phyloP scores from a whole-genome alignment of 140 eudicot genomes.

The Flaveria floridana region DNA sequence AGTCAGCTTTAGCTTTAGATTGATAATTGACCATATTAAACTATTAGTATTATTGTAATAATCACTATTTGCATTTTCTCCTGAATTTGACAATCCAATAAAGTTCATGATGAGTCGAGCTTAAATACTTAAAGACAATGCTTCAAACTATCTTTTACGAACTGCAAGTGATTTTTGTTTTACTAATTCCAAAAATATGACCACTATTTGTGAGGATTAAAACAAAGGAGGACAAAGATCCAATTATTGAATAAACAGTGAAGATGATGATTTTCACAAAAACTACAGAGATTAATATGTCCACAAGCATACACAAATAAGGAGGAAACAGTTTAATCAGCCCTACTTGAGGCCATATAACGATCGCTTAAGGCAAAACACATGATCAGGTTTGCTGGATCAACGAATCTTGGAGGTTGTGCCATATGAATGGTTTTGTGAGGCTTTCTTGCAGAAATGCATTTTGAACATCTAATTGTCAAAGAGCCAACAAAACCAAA shows the following conservation, averaged over 20 bases:
- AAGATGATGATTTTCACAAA: background rate
- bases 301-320: no score
- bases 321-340: no score
- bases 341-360: background rate
- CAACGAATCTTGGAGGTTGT: background rate
- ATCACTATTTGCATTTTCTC: constrained; percentile 6
- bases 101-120: background rate
- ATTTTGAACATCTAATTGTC: background rate
- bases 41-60: background rate
- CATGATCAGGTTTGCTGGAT: background rate
- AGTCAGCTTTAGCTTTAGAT: background rate
- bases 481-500: background rate
- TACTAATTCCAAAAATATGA: background rate
- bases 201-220: background rate
- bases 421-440: background rate
- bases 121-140: constrained; percentile 7
- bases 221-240: background rate
- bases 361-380: background rate
- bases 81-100: background rate
- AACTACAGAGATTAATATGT: background rate
- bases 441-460: background rate
- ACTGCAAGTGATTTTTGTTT: background rate
- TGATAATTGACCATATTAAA: background rate
- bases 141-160: constrained; percentile 11
- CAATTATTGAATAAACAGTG: background rate